Evolutionary conservation across 1,284 basidiomycete genomes (phyloP), one percentile per base, ranked within the genome.

Genomic region (Puccinia triticina): DNA sequence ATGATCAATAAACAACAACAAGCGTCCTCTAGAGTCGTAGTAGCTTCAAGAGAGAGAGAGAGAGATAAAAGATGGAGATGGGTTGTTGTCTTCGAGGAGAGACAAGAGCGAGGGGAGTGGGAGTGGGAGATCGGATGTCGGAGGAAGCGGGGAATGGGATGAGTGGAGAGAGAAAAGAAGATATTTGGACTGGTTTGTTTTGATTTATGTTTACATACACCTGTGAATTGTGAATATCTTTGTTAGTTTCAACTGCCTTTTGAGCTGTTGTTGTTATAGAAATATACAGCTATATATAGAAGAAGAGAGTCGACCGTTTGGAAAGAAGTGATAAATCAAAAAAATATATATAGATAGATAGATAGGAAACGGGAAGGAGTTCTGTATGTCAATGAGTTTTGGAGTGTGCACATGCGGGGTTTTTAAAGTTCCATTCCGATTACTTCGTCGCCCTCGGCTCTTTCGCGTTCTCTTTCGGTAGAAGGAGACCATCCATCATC

Each of bases 381-480:
- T n/a, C n/a, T n/a, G n/a, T n/a, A n/a, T n/a, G 16, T 26, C 14
- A 26, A 34, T 34, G 59, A 26, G 12, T 43, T 12, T 7, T 11
- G n/a, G n/a, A 8, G 18, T 21, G 59, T 29, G 26, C 21, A 61
- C n/a, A n/a, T n/a, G n/a, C 16, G 26, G 40, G 10, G 12, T 34
- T 2, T 26, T 79, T 37, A 79, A 18, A 79, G 66, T 71, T 79
- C 77, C 77, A 79, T 79, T 10, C 66, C 77, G 26, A 79, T 46
- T 18, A 71, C 64, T 79, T 79, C 77, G n/a, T 79, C 66, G 16
- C 66, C 66, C 29, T 61, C 61, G 26, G 34, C 59, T 61, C 59
- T 32, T 64, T 69, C 48, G 34, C 66, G 40, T 64, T 43, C 59
- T 53, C 75, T 46, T 46, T 50, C 61, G 50, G 43, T 53, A 23